Conservation (phyloP, 495 filamentous ascomycete genomes). For the Aspergillus ellipticus region DNA sequence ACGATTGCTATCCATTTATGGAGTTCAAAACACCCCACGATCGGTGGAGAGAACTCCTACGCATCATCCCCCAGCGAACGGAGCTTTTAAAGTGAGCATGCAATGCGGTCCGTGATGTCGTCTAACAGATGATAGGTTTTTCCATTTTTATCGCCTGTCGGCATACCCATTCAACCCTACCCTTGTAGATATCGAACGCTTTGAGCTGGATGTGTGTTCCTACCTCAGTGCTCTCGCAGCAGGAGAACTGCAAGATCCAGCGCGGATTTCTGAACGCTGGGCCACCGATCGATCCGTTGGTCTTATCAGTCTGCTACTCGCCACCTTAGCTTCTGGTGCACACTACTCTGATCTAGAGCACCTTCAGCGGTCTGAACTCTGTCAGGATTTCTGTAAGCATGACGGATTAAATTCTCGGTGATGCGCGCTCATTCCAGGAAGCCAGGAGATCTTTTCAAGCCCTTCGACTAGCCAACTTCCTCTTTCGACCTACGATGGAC, state of each 20-base stretch:
- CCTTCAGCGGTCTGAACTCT: slow-evolving; percentile 24
- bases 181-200: slow-evolving; percentile 41
- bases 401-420: not conserved
- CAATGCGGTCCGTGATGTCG: not conserved
- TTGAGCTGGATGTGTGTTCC: slow-evolving; percentile 43
- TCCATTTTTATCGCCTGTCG: slow-evolving; percentile 45
- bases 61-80: slow-evolving; percentile 25
- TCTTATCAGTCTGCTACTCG: slow-evolving; percentile 43
- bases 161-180: slow-evolving; percentile 52
- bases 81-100: slow-evolving; percentile 32
- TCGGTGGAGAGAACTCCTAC: slow-evolving; percentile 26
- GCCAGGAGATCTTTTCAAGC: slow-evolving; percentile 35
- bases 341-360: slow-evolving; percentile 46
- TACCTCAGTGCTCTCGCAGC: slow-evolving; percentile 41
- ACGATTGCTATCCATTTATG: slow-evolving; percentile 64
- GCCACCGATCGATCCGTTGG: slow-evolving; percentile 30
- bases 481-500: slow-evolving; percentile 42
- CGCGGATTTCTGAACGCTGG: slow-evolving; percentile 28
- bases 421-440: slow-evolving; percentile 7
- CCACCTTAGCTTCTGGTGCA: slow-evolving; percentile 47
- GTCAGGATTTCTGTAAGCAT: slow-evolving; percentile 31
- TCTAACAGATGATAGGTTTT: slow-evolving; percentile 31
- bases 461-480: slow-evolving; percentile 43
- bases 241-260: slow-evolving; percentile 20
- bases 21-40: slow-evolving; percentile 27